Evolutionary conservation across 2,329 filamentous ascomycete species (phyloP), one percentile per base, ranked within the genome.

Genomic region (Neodidymelliopsis sp.): DNA sequence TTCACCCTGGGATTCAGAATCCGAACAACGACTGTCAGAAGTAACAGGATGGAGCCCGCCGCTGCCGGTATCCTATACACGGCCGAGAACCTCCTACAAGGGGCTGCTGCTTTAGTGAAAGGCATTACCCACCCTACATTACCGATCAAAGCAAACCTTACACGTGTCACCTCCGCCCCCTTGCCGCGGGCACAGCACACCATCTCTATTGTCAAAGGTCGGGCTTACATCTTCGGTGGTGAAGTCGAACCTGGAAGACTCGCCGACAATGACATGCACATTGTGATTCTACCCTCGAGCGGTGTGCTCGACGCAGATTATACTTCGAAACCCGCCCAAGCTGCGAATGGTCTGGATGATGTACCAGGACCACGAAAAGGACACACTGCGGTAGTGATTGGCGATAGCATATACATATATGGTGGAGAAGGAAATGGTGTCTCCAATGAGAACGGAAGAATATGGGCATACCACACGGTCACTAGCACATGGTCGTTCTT

Each of bases 191-290:
- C 76, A 7, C 67, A 77, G 33, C 81, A 84, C 64, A 79, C 79
- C 2, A 59, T 84, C 36, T 81, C 79, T 4, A 68, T 82, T 34
- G 73, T 84, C 54, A 78, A 77, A 49, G 75, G 78, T 41, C 78
- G 79, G 54, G 80, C 80, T 22, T 83, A 83, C 61, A 77, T 84
- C 42, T 83, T 83, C 53, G 81, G 81, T 6, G 81, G 81, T 41
- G 73, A 77, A 58, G 67, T 57, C 1, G 60, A 66, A 31, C 61
- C 29, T 60, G 73, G 52, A 52, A 71, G 48, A 28, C 69, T 82
- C 19, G 79, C 79, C 23, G 73, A 75, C 44, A 79, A 79, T 60
- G 75, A 77, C 42, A 75, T 84, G 38, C 78, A 83, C 56, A 75
- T 79, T 16, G 65, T 84, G 40, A 78, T 81, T 10, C 62, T 84